Conservation (phyloP, 352 stramenopile species). For the Saprolegnia parasitica region DNA sequence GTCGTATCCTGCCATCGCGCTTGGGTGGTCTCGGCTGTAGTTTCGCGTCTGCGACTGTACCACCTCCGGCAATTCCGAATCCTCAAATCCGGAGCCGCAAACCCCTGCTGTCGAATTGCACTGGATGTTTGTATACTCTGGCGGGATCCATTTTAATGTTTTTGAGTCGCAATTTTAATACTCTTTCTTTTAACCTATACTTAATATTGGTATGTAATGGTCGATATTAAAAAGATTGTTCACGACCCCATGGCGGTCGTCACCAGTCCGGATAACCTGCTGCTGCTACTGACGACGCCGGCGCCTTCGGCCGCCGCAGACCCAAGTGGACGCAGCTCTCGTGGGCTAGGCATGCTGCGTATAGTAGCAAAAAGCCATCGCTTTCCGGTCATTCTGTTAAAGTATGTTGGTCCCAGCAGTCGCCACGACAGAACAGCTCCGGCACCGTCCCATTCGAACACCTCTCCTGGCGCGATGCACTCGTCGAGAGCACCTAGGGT, state of each 20-base stretch:
- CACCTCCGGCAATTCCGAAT: conserved; percentile 2
- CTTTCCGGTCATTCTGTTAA: no score
- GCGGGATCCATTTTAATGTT: background rate
- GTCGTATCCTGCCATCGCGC: conserved; percentile 4
- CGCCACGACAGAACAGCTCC: no score
- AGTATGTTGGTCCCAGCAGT: no score
- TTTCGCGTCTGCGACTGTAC: background rate
- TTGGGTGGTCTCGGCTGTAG: conserved; percentile 1
- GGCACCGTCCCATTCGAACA: no score
- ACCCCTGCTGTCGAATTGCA: background rate
- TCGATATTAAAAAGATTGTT: background rate
- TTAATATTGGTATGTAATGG: background rate
- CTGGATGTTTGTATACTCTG: background rate
- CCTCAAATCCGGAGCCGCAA: background rate
- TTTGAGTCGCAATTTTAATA: background rate
- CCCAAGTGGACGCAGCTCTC: no score
- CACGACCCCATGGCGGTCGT: background rate
- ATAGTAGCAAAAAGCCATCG: no score
- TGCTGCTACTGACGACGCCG: no score
- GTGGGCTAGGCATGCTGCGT: no score
- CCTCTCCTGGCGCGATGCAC: no score
- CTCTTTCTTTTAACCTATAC: background rate
- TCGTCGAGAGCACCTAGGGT: no score
- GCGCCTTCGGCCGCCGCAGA: no score
- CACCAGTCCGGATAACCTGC: background rate